Evolutionary conservation across 2,329 filamentous ascomycete genomes (phyloP).

Genomic region (Calonectria pauciramosa): DNA sequence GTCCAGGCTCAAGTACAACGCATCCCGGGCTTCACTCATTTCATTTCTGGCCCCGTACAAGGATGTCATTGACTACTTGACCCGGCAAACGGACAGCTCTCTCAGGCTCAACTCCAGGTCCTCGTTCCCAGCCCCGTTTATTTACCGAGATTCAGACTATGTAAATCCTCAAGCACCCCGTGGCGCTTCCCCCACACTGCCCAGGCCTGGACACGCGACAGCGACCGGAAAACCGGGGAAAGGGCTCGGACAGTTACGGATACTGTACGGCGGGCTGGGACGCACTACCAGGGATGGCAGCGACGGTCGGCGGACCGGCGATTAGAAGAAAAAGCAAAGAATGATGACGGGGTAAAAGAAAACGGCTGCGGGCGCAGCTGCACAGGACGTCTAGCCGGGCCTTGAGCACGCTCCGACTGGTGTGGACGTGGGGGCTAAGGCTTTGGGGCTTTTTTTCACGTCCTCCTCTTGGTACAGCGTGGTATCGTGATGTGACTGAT

Average conservation of each 20-base stretch:
- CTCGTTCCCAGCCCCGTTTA: not conserved
- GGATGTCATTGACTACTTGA: not conserved
- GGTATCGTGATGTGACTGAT: slow-evolving; percentile 20
- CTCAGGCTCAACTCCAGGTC: not conserved
- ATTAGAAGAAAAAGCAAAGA: slow-evolving; percentile 12
- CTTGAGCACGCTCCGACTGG: not conserved
- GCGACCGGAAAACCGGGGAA: slow-evolving; percentile 7
- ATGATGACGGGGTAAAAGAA: not conserved
- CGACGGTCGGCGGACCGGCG: not conserved
- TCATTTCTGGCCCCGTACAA: not conserved
- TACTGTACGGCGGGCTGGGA: slow-evolving; percentile 5
- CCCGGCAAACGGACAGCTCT: not conserved
- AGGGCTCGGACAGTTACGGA: slow-evolving; percentile 4
- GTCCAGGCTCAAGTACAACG: not conserved
- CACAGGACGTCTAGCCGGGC: slow-evolving; percentile 1
- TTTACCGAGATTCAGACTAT: slow-evolving; percentile 9
- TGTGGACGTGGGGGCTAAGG: slow-evolving; percentile 5
- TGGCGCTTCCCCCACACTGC: slow-evolving; percentile 13
- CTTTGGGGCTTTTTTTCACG: not conserved
- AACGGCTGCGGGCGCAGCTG: slow-evolving; percentile 15
- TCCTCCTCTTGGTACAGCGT: slow-evolving; percentile 9
- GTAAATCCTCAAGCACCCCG: not conserved
- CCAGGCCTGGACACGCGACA: slow-evolving; percentile 11
- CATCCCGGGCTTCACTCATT: not conserved
- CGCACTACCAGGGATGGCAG: not conserved